These are phyloP conservation scores for Kregervanrija delftensis DNA, from an alignment of 805 yeast genomes.

Conservation along the genomic window DNA sequence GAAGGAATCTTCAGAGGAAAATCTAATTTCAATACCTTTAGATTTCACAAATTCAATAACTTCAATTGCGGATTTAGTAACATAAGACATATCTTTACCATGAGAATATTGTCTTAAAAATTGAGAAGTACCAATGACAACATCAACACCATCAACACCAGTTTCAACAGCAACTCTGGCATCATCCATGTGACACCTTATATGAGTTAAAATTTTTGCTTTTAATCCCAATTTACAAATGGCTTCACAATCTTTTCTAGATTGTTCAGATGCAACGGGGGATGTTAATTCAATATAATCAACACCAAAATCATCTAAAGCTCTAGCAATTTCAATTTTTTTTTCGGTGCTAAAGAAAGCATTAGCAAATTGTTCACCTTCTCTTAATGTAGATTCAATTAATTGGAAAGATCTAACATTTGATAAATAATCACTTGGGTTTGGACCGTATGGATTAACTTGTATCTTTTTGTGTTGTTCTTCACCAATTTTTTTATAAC, in stretches of 20 bases:
- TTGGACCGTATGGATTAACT: conserved; percentile 79
- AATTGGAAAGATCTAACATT: conserved; percentile 85
- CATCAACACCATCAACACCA: conserved; percentile 99
- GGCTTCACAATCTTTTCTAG: conserved; percentile 91
- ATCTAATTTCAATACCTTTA: conserved; percentile 94
- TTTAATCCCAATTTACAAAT: conserved; percentile 94
- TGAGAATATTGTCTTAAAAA: conserved; percentile 91
- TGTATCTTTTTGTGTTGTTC: conserved; percentile 30
- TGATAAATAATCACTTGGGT: conserved; percentile 86
- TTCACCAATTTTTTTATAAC: conserved; percentile 41
- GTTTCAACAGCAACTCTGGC: conserved; percentile 96
- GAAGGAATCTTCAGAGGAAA: conserved; percentile 95
- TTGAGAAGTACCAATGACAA: conserved; percentile 95
- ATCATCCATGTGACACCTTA: conserved; percentile 98
- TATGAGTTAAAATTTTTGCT: conserved; percentile 93
- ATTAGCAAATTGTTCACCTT: conserved; percentile 98
- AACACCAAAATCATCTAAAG: conserved; percentile 95
- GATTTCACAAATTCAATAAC: conserved; percentile 96
- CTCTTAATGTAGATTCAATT: conserved; percentile 93
- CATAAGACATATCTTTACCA: conserved; percentile 98
- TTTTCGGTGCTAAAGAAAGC: conserved; percentile 92
- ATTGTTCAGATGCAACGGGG: conserved; percentile 96
- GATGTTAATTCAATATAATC: conserved; percentile 97
- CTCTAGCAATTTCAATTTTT: conserved; percentile 95
- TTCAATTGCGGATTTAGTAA: conserved; percentile 92